Conservation (phyloP, 2,329 filamentous ascomycete genomes). For the Fusarium udum region DNA sequence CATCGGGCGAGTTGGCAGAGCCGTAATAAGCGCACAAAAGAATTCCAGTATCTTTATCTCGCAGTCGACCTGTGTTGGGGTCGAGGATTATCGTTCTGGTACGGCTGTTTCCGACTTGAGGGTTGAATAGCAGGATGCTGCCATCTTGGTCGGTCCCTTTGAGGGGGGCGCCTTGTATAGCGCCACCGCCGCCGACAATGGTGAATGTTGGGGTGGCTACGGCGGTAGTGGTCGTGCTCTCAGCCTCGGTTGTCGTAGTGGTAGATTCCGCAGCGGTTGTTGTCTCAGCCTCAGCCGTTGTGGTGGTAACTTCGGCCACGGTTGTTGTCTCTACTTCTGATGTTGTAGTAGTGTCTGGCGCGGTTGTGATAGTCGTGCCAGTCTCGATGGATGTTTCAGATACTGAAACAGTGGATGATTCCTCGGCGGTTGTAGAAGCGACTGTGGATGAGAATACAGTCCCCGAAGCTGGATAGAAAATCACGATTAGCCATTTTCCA, state of each 20-base stretch:
- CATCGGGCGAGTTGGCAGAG: background rate
- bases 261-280: background rate
- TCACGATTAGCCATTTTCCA: background rate
- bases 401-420: background rate
- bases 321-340: background rate
- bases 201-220: background rate
- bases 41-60: background rate
- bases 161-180: background rate
- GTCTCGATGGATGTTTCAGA: background rate
- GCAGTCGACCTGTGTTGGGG: background rate
- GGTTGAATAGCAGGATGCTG: background rate
- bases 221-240: background rate
- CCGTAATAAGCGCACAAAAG: background rate
- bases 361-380: background rate
- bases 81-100: background rate
- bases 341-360: background rate
- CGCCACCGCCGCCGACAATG: background rate
- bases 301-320: background rate
- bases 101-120: background rate
- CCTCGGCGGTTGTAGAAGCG: background rate
- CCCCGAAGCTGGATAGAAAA: background rate
- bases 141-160: background rate
- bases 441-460: background rate
- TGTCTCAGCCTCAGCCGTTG: background rate
- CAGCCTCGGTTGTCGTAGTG: background rate